These are phyloP conservation scores for Barnettozyma populi DNA, from an alignment of 805 yeast species.

Conservation along the genomic window DNA sequence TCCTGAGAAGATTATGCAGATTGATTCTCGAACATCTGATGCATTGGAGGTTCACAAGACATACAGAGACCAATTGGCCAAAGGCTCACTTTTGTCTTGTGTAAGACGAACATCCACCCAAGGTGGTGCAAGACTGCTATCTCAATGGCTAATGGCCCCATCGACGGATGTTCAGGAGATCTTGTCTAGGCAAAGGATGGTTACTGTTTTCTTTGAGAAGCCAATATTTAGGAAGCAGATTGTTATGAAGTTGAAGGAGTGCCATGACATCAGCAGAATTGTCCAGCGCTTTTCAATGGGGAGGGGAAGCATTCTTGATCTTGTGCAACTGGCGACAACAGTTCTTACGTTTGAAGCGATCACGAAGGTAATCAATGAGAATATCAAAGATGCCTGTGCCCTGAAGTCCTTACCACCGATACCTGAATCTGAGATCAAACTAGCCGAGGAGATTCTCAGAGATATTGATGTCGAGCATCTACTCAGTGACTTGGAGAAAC, in stretches of 20 bases:
- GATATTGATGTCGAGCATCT: conserved; percentile 36
- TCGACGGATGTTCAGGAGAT: conserved; percentile 55
- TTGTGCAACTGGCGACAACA: conserved; percentile 39
- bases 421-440: conserved; percentile 33
- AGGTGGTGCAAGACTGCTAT: conserved; percentile 74
- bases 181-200: conserved; percentile 46
- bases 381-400: conserved; percentile 24
- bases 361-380: conserved; percentile 14
- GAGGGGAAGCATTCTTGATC: conserved; percentile 38
- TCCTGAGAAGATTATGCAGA: conserved; percentile 54
- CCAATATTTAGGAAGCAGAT: conserved; percentile 27
- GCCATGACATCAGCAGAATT: conserved; percentile 55
- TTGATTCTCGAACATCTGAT: conserved; percentile 74
- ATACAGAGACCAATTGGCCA: conserved; percentile 47
- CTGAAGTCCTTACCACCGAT: conserved; percentile 22
- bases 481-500: conserved; percentile 1
- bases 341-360: conserved; percentile 32
- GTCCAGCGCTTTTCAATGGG: conserved; percentile 53
- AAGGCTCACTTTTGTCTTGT: conserved; percentile 67
- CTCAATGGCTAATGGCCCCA: conserved; percentile 82
- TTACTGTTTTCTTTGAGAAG: conserved; percentile 36
- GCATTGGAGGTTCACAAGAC: conserved; percentile 68
- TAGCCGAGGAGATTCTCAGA: conserved; percentile 38
- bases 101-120: conserved; percentile 72
- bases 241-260: conserved; percentile 33